Evolutionary conservation across 1,139 yeast species (phyloP).

Genomic region (Magnusiomyces tetraspermus): DNA sequence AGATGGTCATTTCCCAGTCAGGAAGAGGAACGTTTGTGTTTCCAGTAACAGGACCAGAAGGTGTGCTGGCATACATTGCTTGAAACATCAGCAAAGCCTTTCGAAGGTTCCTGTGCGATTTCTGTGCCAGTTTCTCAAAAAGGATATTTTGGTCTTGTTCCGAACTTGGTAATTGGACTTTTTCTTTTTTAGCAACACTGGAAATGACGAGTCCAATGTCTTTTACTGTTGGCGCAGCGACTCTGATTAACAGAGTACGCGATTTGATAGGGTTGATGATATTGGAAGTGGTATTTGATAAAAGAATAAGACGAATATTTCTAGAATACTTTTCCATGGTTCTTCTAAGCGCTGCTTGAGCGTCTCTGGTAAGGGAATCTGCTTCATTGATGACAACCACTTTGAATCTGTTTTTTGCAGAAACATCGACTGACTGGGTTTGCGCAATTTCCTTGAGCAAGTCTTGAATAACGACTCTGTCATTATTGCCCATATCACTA

Average conservation of each 20-base stretch:
- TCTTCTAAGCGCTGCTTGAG: constrained; percentile 93
- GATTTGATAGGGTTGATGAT: constrained; percentile 92
- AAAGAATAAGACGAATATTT: constrained; percentile 71
- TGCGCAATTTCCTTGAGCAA: constrained; percentile 89
- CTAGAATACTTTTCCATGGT: constrained; percentile 96
- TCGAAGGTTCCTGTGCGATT: constrained; percentile 64
- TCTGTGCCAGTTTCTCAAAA: constrained; percentile 44
- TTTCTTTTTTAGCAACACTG: constrained; percentile 51
- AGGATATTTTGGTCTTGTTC: constrained; percentile 34
- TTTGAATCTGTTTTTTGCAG: constrained; percentile 69
- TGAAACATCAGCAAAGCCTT: constrained; percentile 72
- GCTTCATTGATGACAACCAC: constrained; percentile 93
- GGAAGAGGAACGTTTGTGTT: constrained; percentile 44
- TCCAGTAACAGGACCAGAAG: background rate
- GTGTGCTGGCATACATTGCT: constrained; percentile 64
- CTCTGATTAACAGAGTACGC: constrained; percentile 75
- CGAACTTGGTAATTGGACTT: constrained; percentile 37
- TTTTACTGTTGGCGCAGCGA: constrained; percentile 63
- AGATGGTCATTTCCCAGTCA: constrained; percentile 83
- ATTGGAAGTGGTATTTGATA: constrained; percentile 83
- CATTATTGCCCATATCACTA: constrained; percentile 91
- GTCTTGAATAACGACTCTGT: constrained; percentile 89
- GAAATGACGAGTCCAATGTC: constrained; percentile 51
- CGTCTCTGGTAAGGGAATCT: constrained; percentile 83
- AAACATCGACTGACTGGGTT: constrained; percentile 81